A percentile compares a stretch with the other conserved stretches of the same genome.
phyloP scores from a whole-genome alignment of 805 yeast species.

The Clavispora fructus region DNA sequence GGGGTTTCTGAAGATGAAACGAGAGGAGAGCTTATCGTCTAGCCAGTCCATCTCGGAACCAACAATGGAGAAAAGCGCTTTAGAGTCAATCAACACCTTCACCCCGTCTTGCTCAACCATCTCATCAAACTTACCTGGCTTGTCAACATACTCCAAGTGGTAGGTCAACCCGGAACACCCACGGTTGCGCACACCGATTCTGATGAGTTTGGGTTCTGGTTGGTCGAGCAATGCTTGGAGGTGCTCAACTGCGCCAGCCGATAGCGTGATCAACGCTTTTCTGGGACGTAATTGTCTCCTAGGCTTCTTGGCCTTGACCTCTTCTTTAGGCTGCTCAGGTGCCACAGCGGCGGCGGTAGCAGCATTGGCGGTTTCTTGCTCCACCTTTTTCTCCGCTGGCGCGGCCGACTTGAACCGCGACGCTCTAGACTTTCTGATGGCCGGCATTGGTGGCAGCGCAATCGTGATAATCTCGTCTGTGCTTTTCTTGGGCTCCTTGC shows the following conservation, averaged over 20 bases:
- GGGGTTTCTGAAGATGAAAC: constrained; percentile 92
- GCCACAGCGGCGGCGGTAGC: constrained; percentile 2
- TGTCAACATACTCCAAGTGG: constrained; percentile 81
- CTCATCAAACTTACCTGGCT: constrained; percentile 95
- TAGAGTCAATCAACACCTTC: constrained; percentile 87
- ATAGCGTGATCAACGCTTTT: constrained; percentile 81
- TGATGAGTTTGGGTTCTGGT: constrained; percentile 83
- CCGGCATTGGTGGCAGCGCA: constrained; percentile 1
- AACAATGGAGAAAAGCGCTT: constrained; percentile 90
- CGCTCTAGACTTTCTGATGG: constrained; percentile 28
- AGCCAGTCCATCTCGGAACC: constrained; percentile 99
- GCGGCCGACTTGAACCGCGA: constrained; percentile 19
- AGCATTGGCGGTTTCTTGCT: not conserved
- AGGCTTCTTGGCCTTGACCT: constrained; percentile 10
- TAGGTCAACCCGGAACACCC: constrained; percentile 96
- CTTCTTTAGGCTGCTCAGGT: constrained; percentile 12
- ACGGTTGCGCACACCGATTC: constrained; percentile 91
- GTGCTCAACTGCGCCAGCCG: constrained; percentile 73
- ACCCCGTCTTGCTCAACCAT: constrained; percentile 90
- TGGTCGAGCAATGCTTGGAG: constrained; percentile 60
- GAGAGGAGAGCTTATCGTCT: constrained; percentile 82
- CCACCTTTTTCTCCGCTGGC: not conserved
- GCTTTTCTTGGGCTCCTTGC: constrained; percentile 1
- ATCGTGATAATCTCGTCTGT: constrained; percentile 8
- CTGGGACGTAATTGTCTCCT: constrained; percentile 77